A percentile compares a stretch with the other conserved stretches of the same genome.
Conservation (phyloP, 2,329 filamentous ascomycete species). For the Aspergillus sp. region DNA sequence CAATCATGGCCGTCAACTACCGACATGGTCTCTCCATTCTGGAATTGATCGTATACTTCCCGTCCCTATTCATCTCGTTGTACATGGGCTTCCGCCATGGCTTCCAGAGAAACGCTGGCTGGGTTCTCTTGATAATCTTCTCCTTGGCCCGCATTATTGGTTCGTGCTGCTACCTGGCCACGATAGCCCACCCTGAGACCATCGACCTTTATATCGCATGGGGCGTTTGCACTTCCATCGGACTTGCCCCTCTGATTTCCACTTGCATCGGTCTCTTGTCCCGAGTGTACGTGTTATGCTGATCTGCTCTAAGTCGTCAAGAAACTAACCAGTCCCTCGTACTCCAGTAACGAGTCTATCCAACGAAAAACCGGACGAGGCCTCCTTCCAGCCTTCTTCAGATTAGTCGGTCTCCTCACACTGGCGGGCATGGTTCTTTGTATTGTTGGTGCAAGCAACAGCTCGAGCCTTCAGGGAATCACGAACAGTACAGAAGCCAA, state of each 20-base stretch:
- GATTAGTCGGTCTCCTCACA: conserved; percentile 33
- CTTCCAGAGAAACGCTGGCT: conserved; percentile 50
- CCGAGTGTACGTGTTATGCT: conserved; percentile 27
- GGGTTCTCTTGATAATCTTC: conserved; percentile 57
- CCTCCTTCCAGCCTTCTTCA: conserved; percentile 30
- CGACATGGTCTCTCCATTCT: conserved; percentile 35
- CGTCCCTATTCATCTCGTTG: conserved; percentile 31
- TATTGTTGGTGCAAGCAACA: conserved; percentile 43
- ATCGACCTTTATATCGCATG: conserved; percentile 43
- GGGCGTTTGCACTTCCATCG: conserved; percentile 49
- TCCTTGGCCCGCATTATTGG: conserved; percentile 55
- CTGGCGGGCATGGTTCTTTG: conserved; percentile 39
- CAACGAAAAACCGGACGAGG: conserved; percentile 17
- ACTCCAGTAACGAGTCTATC: conserved; percentile 28
- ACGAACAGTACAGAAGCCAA: conserved; percentile 43
- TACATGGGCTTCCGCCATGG: conserved; percentile 41
- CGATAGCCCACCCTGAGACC: conserved; percentile 45
- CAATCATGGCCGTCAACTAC: conserved; percentile 31
- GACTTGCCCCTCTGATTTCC: conserved; percentile 53
- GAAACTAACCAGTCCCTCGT: neutral
- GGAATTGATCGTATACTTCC: conserved; percentile 40
- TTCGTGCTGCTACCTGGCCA: conserved; percentile 52
- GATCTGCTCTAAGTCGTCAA: no score
- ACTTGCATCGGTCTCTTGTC: conserved; percentile 49
- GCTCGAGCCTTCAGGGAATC: conserved; percentile 31